phyloP scores from a whole-genome alignment of 176 grass and related monocot species.

The Cocos nucifera region DNA sequence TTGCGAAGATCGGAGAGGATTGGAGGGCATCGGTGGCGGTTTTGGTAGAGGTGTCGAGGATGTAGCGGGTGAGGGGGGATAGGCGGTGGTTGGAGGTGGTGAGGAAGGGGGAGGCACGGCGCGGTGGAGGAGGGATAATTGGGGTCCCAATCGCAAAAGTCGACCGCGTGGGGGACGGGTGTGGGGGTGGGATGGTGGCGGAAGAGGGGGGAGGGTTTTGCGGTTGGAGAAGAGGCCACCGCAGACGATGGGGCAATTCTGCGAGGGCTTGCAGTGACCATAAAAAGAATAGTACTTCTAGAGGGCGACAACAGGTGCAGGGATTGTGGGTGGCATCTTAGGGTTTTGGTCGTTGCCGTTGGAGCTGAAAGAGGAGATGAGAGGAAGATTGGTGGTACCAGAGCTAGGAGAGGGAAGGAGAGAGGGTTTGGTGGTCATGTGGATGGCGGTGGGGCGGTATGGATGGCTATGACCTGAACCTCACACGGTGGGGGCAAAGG shows the following conservation, averaged over 20 bases:
- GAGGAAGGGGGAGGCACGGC: not conserved
- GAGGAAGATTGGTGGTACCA: too few species aligned
- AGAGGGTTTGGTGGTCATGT: too few species aligned
- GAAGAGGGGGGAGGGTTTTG: conserved; percentile 1
- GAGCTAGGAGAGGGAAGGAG: too few species aligned
- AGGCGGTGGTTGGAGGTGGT: conserved; percentile 39
- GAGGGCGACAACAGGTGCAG: not conserved
- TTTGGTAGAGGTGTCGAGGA: conserved; percentile 54
- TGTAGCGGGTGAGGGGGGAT: conserved; percentile 55
- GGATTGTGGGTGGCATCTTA: too few species aligned
- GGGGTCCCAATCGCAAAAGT: conserved; percentile 46
- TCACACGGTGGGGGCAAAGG: too few species aligned
- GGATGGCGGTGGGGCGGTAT: too few species aligned
- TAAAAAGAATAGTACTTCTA: conserved; percentile 52
- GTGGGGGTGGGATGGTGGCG: not conserved
- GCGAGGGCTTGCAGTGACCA: conserved; percentile 49
- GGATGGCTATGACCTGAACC: too few species aligned
- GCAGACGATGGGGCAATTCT: conserved; percentile 43
- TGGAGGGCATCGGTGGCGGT: conserved; percentile 47
- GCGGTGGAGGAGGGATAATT: conserved; percentile 14
- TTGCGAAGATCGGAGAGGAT: conserved; percentile 61
- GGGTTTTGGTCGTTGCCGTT: too few species aligned
- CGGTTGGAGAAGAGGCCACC: conserved; percentile 36
- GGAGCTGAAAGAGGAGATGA: too few species aligned
- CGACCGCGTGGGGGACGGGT: conserved; percentile 11